A percentile compares a stretch with the other conserved stretches of the same genome.
Conservation (phyloP, 805 yeast species). For the Lipomyces sp. region DNA sequence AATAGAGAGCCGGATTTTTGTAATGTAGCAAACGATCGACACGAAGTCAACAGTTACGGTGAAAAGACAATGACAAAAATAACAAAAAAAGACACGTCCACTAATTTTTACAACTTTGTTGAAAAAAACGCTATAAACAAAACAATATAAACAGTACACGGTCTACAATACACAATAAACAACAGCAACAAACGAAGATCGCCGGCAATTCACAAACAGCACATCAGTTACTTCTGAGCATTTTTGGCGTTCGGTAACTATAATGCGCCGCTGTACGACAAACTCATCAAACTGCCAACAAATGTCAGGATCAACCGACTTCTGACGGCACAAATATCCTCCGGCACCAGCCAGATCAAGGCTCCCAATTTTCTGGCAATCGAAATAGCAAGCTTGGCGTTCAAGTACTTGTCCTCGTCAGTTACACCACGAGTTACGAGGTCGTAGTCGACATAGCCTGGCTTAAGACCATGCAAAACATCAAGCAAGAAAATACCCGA, state of each 20-base stretch:
- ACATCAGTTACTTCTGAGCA: neutral
- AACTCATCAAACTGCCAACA: constrained; percentile 91
- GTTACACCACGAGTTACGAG: constrained; percentile 79
- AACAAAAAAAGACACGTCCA: no score
- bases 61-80: no score
- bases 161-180: neutral
- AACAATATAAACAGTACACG: neutral
- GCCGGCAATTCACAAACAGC: neutral
- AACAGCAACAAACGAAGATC: neutral
- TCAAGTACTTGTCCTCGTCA: constrained; percentile 87
- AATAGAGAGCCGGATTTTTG: neutral
- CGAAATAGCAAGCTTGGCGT: constrained; percentile 91
- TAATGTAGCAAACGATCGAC: neutral
- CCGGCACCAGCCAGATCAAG: constrained; percentile 99
- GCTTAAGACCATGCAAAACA: constrained; percentile 88
- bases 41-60: no score
- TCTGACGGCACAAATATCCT: constrained; percentile 95
- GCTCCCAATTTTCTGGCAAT: constrained; percentile 98
- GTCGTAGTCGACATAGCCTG: constrained; percentile 96
- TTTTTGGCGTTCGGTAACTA: neutral
- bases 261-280: constrained; percentile 42
- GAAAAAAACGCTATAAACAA: no score
- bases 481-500: constrained; percentile 84
- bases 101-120: no score
- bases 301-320: constrained; percentile 90